phyloP scores from a whole-genome alignment of 495 filamentous ascomycete genomes.

The Daldinia caldariorum region DNA sequence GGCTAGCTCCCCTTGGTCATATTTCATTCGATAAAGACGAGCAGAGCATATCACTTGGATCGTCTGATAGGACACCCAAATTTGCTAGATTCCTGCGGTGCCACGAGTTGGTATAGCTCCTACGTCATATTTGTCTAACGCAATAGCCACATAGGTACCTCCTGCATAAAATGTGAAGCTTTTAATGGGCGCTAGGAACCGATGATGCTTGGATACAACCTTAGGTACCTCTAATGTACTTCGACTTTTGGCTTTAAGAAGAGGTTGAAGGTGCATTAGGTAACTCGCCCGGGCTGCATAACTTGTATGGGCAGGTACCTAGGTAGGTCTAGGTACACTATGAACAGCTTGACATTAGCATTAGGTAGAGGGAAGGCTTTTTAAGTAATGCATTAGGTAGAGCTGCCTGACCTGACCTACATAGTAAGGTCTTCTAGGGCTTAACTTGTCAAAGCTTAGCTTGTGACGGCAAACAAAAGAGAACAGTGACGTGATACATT shows the following conservation, averaged over 20 bases:
- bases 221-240: slow-evolving; percentile 8
- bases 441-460: slow-evolving; percentile 4
- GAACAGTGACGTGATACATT: slow-evolving; percentile 43
- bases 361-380: neutral
- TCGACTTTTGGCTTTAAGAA: neutral
- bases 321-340: too few species aligned
- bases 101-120: slow-evolving; percentile 26
- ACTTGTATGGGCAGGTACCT: neutral
- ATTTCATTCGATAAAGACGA: slow-evolving; percentile 23
- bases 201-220: slow-evolving; percentile 9
- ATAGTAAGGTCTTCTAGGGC: neutral
- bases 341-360: too few species aligned
- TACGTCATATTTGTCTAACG: slow-evolving; percentile 39
- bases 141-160: slow-evolving; percentile 32
- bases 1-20: neutral
- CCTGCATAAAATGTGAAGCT: neutral
- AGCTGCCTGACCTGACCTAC: neutral
- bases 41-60: neutral
- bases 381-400: neutral
- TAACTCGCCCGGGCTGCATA: too few species aligned
- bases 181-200: neutral
- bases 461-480: slow-evolving; percentile 40
- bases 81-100: neutral
- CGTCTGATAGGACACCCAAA: neutral
- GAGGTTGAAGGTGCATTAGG: slow-evolving; percentile 6